A percentile compares a stretch with the other conserved stretches of the same genome.
phyloP scores from a whole-genome alignment of 2,329 filamentous ascomycete species.

The Colletotrichum caudatum region DNA sequence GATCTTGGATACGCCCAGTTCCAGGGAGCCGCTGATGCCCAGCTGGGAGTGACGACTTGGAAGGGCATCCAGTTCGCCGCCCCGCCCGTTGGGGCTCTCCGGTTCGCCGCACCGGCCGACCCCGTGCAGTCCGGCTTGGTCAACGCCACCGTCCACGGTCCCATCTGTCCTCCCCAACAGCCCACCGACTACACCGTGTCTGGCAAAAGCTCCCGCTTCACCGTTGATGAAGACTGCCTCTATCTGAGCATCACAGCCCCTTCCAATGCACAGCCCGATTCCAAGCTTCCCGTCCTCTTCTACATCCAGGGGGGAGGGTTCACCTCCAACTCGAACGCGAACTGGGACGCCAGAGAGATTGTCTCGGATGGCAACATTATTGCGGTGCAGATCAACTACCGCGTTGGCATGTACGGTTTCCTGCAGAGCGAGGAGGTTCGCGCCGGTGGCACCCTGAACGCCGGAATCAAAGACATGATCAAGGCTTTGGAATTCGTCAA shows the following conservation, averaged over 20 bases:
- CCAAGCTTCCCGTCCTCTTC: constrained; percentile 73
- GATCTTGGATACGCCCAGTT: constrained; percentile 77
- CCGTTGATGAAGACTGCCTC: constrained; percentile 73
- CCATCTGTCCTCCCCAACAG: constrained; percentile 50
- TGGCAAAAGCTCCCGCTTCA: constrained; percentile 39
- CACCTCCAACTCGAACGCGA: constrained; percentile 59
- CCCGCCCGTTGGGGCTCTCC: constrained; percentile 72
- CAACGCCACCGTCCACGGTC: constrained; percentile 57
- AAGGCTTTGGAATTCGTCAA: constrained; percentile 79
- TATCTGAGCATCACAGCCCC: constrained; percentile 75
- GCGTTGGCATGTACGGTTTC: constrained; percentile 81
- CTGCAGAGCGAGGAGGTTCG: constrained; percentile 55
- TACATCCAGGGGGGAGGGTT: constrained; percentile 73
- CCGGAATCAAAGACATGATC: constrained; percentile 43
- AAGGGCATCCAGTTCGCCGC: constrained; percentile 81
- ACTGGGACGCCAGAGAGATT: constrained; percentile 72
- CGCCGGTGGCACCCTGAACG: constrained; percentile 33
- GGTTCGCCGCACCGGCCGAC: constrained; percentile 76
- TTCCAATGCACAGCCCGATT: constrained; percentile 58
- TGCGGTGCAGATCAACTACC: constrained; percentile 81
- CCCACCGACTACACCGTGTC: constrained; percentile 42
- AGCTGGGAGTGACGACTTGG: constrained; percentile 75
- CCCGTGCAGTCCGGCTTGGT: constrained; percentile 57
- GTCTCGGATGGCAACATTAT: constrained; percentile 71
- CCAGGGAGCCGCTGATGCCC: constrained; percentile 58